phyloP scores from a whole-genome alignment of 106 monocot species.

The Platanthera guangdongensis region DNA sequence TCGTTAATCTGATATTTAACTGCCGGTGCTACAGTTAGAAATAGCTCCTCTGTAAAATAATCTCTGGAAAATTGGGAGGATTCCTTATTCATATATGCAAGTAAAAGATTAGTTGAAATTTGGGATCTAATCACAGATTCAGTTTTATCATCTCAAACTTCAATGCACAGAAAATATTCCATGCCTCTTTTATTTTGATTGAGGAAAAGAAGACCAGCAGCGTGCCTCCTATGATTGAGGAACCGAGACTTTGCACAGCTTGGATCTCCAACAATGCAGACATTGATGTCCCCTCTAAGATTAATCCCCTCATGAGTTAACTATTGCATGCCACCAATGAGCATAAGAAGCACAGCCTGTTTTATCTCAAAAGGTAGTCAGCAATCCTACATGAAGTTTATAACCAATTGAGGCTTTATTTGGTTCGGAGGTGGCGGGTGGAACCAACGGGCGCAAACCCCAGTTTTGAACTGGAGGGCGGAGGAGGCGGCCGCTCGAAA shows the following conservation, averaged over 20 bases:
- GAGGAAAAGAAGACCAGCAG: neutral
- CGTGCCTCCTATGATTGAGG: slow-evolving; percentile 28
- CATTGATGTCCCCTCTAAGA: slow-evolving; percentile 92
- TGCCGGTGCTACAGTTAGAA: slow-evolving; percentile 24
- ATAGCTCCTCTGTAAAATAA: slow-evolving; percentile 36
- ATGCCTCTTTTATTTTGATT: neutral
- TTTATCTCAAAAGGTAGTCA: slow-evolving; percentile 44
- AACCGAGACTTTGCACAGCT: slow-evolving; percentile 99
- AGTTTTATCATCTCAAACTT: neutral
- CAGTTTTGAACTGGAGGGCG: too few species aligned
- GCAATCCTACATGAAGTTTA: too few species aligned
- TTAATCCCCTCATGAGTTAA: slow-evolving; percentile 96
- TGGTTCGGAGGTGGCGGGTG: too few species aligned
- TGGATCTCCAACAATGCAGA: slow-evolving; percentile 99
- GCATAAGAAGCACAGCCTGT: slow-evolving; percentile 84
- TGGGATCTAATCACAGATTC: too few species aligned
- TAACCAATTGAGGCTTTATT: too few species aligned
- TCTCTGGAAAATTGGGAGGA: slow-evolving; percentile 48
- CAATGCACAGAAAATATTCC: neutral
- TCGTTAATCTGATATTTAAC: slow-evolving; percentile 43
- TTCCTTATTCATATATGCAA: slow-evolving; percentile 11
- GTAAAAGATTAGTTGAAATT: too few species aligned
- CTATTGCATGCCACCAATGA: slow-evolving; percentile 92
- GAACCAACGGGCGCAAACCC: too few species aligned
- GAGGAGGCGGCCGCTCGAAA: too few species aligned